Base-by-base conservation (phyloP, 345 rosid genomes). In the Litchi chinensis region DNA sequence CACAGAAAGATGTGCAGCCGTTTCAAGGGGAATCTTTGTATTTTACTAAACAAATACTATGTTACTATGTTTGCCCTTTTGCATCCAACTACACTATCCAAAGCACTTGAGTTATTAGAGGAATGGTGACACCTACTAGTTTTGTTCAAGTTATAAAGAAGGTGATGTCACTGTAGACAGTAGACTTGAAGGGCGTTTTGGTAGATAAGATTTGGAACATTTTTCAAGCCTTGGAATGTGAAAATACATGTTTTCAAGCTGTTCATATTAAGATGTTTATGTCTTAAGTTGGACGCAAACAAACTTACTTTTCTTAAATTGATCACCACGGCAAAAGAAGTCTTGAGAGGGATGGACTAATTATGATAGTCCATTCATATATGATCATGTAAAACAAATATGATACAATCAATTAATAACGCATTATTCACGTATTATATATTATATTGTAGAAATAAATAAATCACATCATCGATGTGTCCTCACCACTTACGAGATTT, bases 21-120 rank as follows among this genome's bases (percentile, higher is more conserved):
- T 68, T 71, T 70, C 88, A 71, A 83, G 87, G 75, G 59, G 86
- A 82, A 86, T 81, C 87, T 88, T 83, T 75, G 74, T 65, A 65
- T 75, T 18, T 60, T 48, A 26, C 48, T 24, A 68, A 54, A 13
- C 22, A 39, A 39, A 73, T 74, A 26, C 68, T 62, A 41, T 18
- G 32, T 73, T 59, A 11, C 67, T 52, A 15, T 44, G 13, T 1
- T 11, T 26, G 26, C 65, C 56, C 40, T 70, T 60, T 48, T 40
- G 70, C 76, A 64, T 62, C 41, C 77, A 57, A 48, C 37, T 3
- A 22, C 40, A 24, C 18, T 43, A 68, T 52, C 24, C 16, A 26
- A 64, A 19, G 43, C 37, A 39, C 5, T 74, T 26, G 77, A 64
- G 28, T 75, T 59, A 24, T 3, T 41, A 24, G 37, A 62, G 76